phyloP scores from a whole-genome alignment of 352 stramenopile species.

The Pythium oligandrum region DNA sequence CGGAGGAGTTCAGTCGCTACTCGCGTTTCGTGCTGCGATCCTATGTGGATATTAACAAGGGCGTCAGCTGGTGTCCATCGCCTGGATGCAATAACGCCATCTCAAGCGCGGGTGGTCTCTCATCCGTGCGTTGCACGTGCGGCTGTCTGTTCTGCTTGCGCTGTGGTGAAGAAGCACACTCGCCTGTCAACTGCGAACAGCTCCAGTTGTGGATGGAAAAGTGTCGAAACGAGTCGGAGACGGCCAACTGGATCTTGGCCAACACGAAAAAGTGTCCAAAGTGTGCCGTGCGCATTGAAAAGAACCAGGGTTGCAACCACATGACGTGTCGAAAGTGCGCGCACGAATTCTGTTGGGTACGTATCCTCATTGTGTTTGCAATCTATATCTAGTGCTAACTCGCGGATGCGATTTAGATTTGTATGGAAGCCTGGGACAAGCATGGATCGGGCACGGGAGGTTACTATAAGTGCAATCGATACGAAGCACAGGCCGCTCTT shows the following conservation, averaged over 20 bases:
- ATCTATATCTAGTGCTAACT: background rate
- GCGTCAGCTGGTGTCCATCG: conserved; percentile 96
- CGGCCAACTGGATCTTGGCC: conserved; percentile 99
- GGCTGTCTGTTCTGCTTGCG: conserved; percentile 87
- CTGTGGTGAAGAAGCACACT: conserved; percentile 97
- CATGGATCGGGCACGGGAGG: conserved; percentile 95
- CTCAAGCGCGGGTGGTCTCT: conserved; percentile 73
- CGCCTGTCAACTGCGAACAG: conserved; percentile 91
- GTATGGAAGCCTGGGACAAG: conserved; percentile 95
- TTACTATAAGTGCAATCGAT: conserved; percentile 99
- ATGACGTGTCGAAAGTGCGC: conserved; percentile 94
- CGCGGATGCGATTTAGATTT: conserved; percentile 50
- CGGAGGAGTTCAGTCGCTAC: conserved; percentile 86
- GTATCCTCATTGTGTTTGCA: conserved; percentile 2
- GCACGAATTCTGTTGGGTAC: conserved; percentile 98
- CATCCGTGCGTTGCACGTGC: conserved; percentile 78
- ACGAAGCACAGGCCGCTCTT: conserved; percentile 60
- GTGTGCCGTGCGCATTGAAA: conserved; percentile 98
- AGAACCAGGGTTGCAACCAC: conserved; percentile 99
- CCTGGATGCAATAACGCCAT: conserved; percentile 95
- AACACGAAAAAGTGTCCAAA: conserved; percentile 99
- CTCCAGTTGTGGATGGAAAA: conserved; percentile 96
- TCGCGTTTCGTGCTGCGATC: conserved; percentile 90
- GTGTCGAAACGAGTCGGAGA: conserved; percentile 97
- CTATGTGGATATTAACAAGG: conserved; percentile 98